These are phyloP conservation scores for Waltergamsia citrina DNA, from an alignment of 2,329 filamentous ascomycete genomes.

Conservation along the genomic window DNA sequence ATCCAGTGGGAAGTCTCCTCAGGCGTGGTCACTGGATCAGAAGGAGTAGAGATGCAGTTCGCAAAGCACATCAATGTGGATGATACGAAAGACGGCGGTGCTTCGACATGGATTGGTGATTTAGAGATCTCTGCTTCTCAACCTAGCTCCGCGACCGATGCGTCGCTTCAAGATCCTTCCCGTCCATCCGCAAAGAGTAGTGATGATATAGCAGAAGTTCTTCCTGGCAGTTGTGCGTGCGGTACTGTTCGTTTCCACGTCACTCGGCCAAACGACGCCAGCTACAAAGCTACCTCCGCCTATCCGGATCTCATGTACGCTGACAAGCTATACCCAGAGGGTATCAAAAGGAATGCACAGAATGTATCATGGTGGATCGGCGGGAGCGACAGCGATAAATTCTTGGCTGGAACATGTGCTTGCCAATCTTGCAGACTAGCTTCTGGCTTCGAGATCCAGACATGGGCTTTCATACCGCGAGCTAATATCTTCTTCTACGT, in stretches of 20 bases:
- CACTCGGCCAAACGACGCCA: conserved; percentile 39
- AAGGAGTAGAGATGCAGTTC: neutral
- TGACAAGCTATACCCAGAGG: conserved; percentile 24
- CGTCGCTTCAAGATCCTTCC: too few relatives aligned
- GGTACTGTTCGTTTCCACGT: conserved; percentile 45
- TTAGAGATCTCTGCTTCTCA: neutral
- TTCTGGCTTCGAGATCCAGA: conserved; percentile 53
- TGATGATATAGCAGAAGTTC: conserved; percentile 1
- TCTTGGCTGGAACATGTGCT: conserved; percentile 49
- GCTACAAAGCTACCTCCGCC: conserved; percentile 30
- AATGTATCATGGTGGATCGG: conserved; percentile 53
- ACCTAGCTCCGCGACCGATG: neutral
- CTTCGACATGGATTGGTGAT: conserved; percentile 17
- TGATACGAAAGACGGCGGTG: conserved; percentile 26
- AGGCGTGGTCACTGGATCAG: conserved; percentile 15
- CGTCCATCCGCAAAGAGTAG: neutral
- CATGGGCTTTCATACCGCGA: conserved; percentile 58
- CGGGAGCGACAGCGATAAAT: conserved; percentile 33
- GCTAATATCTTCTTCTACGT: conserved; percentile 39
- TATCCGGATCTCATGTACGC: conserved; percentile 46
- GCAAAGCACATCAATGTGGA: conserved; percentile 13
- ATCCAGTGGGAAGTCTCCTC: conserved; percentile 25
- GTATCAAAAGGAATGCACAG: conserved; percentile 27
- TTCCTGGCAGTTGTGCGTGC: conserved; percentile 17
- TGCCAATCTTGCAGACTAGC: conserved; percentile 53